Evolutionary conservation across 192 early-diverging fungal species (phyloP).

Genomic region (Entomortierella beljakovae): DNA sequence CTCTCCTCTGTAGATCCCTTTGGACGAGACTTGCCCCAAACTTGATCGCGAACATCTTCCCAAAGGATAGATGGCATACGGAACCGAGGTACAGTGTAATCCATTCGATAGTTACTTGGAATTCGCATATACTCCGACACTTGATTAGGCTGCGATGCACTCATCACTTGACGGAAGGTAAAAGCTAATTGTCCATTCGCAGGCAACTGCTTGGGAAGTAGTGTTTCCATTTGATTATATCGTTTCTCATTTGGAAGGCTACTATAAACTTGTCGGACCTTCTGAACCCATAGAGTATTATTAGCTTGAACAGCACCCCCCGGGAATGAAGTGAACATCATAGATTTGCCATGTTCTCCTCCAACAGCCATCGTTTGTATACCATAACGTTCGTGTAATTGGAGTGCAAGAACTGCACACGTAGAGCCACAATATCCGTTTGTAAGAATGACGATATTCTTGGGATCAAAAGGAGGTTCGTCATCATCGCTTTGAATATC

Average conservation of each 20-base stretch:
- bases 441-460: conserved; percentile 39
- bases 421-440: conserved; percentile 54
- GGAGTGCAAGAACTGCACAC: conserved; percentile 38
- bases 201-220: conserved; percentile 19
- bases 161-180: conserved; percentile 46
- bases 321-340: conserved; percentile 49
- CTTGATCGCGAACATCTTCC: conserved; percentile 38
- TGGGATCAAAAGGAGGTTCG: conserved; percentile 18
- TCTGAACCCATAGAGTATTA: conserved; percentile 32
- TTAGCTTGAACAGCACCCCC: conserved; percentile 52
- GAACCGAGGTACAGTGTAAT: conserved; percentile 40
- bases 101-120: conserved; percentile 41
- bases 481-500: conserved; percentile 8
- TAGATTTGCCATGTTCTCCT: conserved; percentile 34
- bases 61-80: conserved; percentile 44
- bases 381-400: conserved; percentile 39
- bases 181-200: conserved; percentile 44
- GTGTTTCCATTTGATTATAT: background rate
- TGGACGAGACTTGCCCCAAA: conserved; percentile 13
- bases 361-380: conserved; percentile 38
- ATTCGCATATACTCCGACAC: conserved; percentile 38
- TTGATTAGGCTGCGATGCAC: conserved; percentile 10
- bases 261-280: conserved; percentile 6
- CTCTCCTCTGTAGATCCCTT: conserved; percentile 1
- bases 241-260: background rate